Percentiles rank a stretch among this genome's conserved stretches.
These are phyloP conservation scores for Fusarium abutilonis DNA, from an alignment of 2,329 filamentous ascomycete genomes.

Conservation along the genomic window DNA sequence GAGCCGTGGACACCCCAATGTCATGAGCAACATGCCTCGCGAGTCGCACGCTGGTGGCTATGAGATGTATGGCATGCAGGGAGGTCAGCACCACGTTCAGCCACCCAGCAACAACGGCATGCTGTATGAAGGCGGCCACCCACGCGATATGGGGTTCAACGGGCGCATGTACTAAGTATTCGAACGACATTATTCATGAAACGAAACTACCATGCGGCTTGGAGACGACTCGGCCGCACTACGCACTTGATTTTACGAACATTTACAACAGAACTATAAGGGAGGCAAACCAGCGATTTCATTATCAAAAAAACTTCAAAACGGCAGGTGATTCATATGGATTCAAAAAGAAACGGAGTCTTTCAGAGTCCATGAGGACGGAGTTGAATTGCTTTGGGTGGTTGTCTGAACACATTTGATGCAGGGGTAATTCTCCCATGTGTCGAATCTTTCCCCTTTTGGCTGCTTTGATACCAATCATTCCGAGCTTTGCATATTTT, in stretches of 20 bases:
- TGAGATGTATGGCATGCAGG: conserved; percentile 60
- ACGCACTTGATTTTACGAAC: conserved; percentile 20
- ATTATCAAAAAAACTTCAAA: conserved; percentile 29
- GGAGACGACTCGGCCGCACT: conserved; percentile 16
- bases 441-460: conserved; percentile 13
- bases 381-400: conserved; percentile 34
- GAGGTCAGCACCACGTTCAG: conserved; percentile 46
- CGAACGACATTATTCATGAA: conserved; percentile 3
- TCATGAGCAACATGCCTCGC: conserved; percentile 45
- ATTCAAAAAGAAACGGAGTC: conserved; percentile 29
- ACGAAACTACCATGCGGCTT: conserved; percentile 13
- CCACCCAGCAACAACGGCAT: conserved; percentile 44
- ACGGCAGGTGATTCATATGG: conserved; percentile 29
- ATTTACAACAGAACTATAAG: conserved; percentile 32
- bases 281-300: conserved; percentile 38
- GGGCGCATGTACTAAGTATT: conserved; percentile 56
- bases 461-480: conserved; percentile 39
- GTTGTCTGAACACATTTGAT: conserved; percentile 39
- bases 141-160: conserved; percentile 54
- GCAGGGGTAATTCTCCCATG: conserved; percentile 31
- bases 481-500: conserved; percentile 13
- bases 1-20: conserved; percentile 42
- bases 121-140: conserved; percentile 58
- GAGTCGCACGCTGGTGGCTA: conserved; percentile 51
- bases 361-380: conserved; percentile 16